Evolutionary conservation across 495 filamentous ascomycete species (phyloP), one percentile per base, ranked within the genome.

Genomic region (Penicillium longicatenatum): DNA sequence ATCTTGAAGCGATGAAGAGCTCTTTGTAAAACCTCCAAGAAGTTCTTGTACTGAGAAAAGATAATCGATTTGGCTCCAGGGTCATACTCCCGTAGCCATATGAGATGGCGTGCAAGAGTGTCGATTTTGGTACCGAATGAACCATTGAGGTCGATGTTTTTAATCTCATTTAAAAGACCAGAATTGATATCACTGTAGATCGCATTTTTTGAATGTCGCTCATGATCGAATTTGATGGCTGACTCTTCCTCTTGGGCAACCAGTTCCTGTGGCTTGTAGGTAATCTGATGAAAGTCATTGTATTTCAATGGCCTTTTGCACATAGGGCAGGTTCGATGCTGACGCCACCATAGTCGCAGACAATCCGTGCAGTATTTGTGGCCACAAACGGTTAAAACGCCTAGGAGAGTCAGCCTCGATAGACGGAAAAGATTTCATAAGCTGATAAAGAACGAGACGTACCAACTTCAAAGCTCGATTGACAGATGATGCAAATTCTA

Each of bases 41-140:
- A 97, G 43, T 87, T 85, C 52, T 82, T 81, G 71, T 84, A 95
- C 67, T 98, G 93, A 6, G 90, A 93, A 68, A 97, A 98, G 21
- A 97, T 75, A 62, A 98, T 86, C 0, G 90, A 90, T 67, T 97
- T 97, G 10, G 91, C 84, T 0, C 90, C 92, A 1, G 90, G 91
- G 66, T 98, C 94, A 49, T 90, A 82, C 51, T 86, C 77, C 3
- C 91, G 83, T 4, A 98, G 75, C 90, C 90, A 97, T 16, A 95
- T 66, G 1, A 97, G 72, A 66, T 98, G 94, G 10, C 89, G 80
- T 22, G 87, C 82, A 10, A 98, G 64, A 0, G 82, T 93, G 61
- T 97, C 92, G 19, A 97, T 87, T 68, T 98, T 98, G 0, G 89
- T 93, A 8, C 91, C 89, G 66, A 88, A 97, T 6, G 87, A 89